Evolutionary conservation across 495 filamentous ascomycete genomes (phyloP).

Genomic region (Penicillium coprophilum): DNA sequence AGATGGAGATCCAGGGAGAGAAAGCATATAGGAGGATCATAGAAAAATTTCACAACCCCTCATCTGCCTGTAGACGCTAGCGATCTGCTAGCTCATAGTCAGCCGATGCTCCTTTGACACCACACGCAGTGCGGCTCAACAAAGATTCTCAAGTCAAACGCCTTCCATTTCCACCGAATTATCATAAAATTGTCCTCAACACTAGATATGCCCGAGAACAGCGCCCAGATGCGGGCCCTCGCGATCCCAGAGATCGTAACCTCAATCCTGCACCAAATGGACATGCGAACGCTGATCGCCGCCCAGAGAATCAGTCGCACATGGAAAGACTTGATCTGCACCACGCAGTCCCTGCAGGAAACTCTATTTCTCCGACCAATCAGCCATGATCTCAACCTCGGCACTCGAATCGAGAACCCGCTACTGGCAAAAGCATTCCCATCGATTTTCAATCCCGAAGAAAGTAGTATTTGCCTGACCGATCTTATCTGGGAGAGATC

Average conservation of each 20-base stretch:
- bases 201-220: neutral
- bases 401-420: neutral
- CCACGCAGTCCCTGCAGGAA: neutral
- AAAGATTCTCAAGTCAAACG: neutral
- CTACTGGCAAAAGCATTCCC: neutral
- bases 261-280: constrained; percentile 9
- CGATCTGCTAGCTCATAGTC: neutral
- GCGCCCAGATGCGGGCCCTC: neutral
- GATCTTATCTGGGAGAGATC: neutral
- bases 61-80: neutral
- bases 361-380: neutral
- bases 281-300: constrained; percentile 11
- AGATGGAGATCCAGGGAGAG: neutral
- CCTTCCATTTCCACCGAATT: neutral
- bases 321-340: constrained; percentile 2
- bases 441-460: neutral
- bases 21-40: neutral
- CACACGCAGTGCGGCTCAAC: neutral
- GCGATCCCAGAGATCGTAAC: constrained; percentile 7
- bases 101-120: neutral
- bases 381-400: neutral
- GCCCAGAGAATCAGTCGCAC: neutral
- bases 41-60: neutral
- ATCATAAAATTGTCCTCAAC: neutral
- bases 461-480: neutral